These are phyloP conservation scores for Sistotremastrum suecicum DNA, from an alignment of 768 basidiomycete genomes.

Conservation along the genomic window DNA sequence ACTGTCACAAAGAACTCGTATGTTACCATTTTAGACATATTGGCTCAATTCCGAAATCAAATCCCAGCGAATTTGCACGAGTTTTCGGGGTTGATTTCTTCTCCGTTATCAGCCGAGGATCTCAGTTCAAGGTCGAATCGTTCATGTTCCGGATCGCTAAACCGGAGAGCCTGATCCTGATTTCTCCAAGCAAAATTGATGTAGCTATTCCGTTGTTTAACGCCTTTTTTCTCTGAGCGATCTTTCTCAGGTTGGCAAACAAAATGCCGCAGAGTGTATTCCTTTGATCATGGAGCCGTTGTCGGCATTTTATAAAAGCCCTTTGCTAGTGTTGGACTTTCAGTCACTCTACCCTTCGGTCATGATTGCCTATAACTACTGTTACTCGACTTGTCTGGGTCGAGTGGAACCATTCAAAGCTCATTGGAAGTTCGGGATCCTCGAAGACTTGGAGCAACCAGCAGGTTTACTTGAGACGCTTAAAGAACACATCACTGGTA, in stretches of 20 bases:
- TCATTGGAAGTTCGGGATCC: constrained; percentile 74
- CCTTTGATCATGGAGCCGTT: constrained; percentile 91
- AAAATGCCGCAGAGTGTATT: constrained; percentile 94
- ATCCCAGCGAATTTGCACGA: constrained; percentile 79
- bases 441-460: constrained; percentile 47
- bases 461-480: constrained; percentile 55
- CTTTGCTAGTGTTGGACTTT: constrained; percentile 89
- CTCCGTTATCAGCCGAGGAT: constrained; percentile 87
- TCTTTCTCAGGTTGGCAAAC: constrained; percentile 68
- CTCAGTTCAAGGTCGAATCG: constrained; percentile 97
- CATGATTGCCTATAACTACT: constrained; percentile 98
- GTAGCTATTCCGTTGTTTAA: constrained; percentile 28
- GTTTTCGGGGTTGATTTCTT: constrained; percentile 97
- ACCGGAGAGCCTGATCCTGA: constrained; percentile 80
- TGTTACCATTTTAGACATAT: constrained; percentile 12
- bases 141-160: constrained; percentile 98
- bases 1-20: constrained; percentile 84
- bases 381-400: constrained; percentile 93
- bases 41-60: not conserved
- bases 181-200: constrained; percentile 80
- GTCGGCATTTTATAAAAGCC: constrained; percentile 86
- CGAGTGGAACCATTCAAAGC: constrained; percentile 79
- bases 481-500: constrained; percentile 65
- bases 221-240: constrained; percentile 2
- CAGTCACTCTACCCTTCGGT: constrained; percentile 93